A percentile compares a stretch with the other conserved stretches of the same genome.
Evolutionary conservation across 179 eudicot genomes (phyloP).

Genomic region (Patellifolia procumbens): DNA sequence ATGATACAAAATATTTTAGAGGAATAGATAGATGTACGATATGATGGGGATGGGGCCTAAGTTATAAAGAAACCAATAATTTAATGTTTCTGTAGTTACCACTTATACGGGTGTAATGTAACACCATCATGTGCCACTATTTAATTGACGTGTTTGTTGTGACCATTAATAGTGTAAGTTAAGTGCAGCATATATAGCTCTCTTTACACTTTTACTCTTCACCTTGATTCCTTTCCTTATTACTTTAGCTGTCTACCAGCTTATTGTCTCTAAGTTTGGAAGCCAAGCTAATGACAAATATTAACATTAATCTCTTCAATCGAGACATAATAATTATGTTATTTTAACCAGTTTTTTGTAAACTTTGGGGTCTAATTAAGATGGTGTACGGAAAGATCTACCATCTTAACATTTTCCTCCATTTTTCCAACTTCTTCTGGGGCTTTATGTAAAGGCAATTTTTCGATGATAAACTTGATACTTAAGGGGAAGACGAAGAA

Average conservation of each 20-base stretch:
- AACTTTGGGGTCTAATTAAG: neutral
- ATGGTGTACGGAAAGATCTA: neutral
- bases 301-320: neutral
- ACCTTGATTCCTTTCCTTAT: neutral
- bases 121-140: conserved; percentile 19
- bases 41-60: conserved; percentile 6
- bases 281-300: neutral
- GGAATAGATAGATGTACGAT: neutral
- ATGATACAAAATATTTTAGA: neutral
- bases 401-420: neutral
- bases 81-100: neutral
- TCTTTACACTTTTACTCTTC: neutral
- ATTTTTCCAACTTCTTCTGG: neutral
- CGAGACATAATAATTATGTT: neutral
- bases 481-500: no score
- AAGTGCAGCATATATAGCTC: neutral
- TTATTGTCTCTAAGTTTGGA: neutral
- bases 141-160: conserved; percentile 17
- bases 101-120: conserved; percentile 14
- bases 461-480: neutral
- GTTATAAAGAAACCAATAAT: conserved; percentile 11
- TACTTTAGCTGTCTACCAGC: conserved; percentile 1
- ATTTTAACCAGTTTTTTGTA: neutral
- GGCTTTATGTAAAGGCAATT: neutral
- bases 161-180: neutral